Conservation (phyloP, 2,329 filamentous ascomycete genomes). For the Acephala macrosclerotiorum region DNA sequence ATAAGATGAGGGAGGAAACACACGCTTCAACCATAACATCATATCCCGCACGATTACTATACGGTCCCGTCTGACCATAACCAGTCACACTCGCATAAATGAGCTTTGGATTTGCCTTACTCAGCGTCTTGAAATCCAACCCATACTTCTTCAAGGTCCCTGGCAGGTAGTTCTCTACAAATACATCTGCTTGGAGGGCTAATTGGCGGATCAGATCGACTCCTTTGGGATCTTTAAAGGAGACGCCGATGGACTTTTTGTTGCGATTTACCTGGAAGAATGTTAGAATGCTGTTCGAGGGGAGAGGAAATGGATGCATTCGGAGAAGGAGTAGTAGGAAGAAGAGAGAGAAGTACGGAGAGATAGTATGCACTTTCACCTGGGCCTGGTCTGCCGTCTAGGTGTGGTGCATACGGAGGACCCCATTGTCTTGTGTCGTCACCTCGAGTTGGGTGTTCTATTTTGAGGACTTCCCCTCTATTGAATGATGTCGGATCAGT, state of each 20-base stretch:
- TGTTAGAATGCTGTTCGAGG: not conserved
- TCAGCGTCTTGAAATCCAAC: conserved; percentile 83
- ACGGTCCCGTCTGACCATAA: conserved; percentile 92
- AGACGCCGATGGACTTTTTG: conserved; percentile 90
- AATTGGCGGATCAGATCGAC: conserved; percentile 85
- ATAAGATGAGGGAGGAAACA: not conserved
- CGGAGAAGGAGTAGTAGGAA: not conserved
- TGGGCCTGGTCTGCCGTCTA: conserved; percentile 66
- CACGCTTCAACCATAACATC: conserved; percentile 96
- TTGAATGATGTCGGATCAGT: conserved; percentile 23
- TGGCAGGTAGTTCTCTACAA: conserved; percentile 96
- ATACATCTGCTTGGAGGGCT: conserved; percentile 81
- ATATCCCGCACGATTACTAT: conserved; percentile 85
- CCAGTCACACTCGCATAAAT: conserved; percentile 96
- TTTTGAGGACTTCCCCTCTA: conserved; percentile 93
- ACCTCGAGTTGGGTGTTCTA: conserved; percentile 87
- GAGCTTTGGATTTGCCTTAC: conserved; percentile 79
- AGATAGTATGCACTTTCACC: conserved; percentile 95
- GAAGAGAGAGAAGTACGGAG: conserved; percentile 53
- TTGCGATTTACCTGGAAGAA: conserved; percentile 83
- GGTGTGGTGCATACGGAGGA: conserved; percentile 85
- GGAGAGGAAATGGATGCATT: not conserved
- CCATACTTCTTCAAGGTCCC: conserved; percentile 86
- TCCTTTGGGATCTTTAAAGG: conserved; percentile 84
- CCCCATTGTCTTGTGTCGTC: conserved; percentile 97